Percentiles rank a stretch among this genome's conserved stretches.
Evolutionary conservation across 2,329 filamentous ascomycete genomes (phyloP).

Genomic region (Sporothrix pseudoabietina): DNA sequence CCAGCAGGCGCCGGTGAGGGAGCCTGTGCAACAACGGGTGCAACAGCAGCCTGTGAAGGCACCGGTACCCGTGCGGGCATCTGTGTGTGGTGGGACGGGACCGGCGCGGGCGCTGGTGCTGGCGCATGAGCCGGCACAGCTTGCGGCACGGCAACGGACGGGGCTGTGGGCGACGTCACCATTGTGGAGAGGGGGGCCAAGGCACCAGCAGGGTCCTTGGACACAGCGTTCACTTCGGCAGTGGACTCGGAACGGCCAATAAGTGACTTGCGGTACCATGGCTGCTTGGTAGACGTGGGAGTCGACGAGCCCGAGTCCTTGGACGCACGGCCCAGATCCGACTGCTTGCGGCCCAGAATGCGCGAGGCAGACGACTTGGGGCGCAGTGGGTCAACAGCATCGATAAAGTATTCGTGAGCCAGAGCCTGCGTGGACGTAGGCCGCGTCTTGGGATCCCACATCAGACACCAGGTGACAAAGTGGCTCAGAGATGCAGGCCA

Average conservation of each 20-base stretch:
- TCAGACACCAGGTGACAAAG: conserved; percentile 97
- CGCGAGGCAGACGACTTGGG: conserved; percentile 88
- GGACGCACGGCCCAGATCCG: conserved; percentile 70
- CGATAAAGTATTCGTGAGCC: conserved; percentile 89
- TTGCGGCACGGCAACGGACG: background rate
- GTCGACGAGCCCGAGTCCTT: conserved; percentile 63
- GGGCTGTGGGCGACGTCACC: conserved; percentile 2
- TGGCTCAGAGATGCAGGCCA: conserved; percentile 87
- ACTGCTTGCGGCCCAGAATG: conserved; percentile 86
- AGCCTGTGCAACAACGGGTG: background rate
- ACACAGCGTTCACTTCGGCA: conserved; percentile 44
- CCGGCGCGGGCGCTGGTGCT: conserved; percentile 16
- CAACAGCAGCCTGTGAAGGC: conserved; percentile 15
- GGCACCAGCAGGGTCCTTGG: conserved; percentile 25
- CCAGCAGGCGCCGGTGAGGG: conserved; percentile 27
- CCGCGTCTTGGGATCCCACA: conserved; percentile 94
- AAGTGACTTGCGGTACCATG: conserved; percentile 95
- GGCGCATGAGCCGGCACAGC: conserved; percentile 8
- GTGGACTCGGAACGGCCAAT: conserved; percentile 75
- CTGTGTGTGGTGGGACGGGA: conserved; percentile 26
- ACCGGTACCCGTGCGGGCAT: conserved; percentile 24
- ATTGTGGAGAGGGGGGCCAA: conserved; percentile 16
- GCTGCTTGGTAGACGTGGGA: conserved; percentile 76
- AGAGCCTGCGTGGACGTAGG: conserved; percentile 94
- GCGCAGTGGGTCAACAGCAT: conserved; percentile 86